Conservation (phyloP, 2,329 filamentous ascomycete species). For the Sodiomyces alkalinus region DNA sequence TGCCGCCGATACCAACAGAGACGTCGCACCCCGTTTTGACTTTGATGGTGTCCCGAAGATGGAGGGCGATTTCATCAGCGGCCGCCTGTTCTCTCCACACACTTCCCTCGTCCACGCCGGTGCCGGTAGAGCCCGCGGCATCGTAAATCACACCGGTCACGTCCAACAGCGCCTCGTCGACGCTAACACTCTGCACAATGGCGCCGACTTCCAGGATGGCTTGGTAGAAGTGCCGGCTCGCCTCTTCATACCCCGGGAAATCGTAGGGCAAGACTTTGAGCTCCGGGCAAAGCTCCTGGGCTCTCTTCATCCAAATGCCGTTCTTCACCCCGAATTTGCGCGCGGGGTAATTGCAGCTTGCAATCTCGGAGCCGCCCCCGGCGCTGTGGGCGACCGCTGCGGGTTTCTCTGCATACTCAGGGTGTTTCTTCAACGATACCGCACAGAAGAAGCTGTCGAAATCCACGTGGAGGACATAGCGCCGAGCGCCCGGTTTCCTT, state of each 20-base stretch:
- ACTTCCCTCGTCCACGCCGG: slow-evolving; percentile 48
- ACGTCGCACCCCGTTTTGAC: slow-evolving; percentile 69
- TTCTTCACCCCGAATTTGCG: slow-evolving; percentile 81
- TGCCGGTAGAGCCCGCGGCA: slow-evolving; percentile 50
- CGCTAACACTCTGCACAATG: slow-evolving; percentile 85
- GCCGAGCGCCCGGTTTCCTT: slow-evolving; percentile 44
- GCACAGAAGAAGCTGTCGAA: slow-evolving; percentile 98
- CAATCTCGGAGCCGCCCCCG: slow-evolving; percentile 82
- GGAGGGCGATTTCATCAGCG: slow-evolving; percentile 54
- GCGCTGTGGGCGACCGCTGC: slow-evolving; percentile 78
- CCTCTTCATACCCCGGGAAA: slow-evolving; percentile 86
- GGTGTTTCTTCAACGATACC: slow-evolving; percentile 65
- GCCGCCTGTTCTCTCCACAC: slow-evolving; percentile 65
- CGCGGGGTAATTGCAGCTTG: slow-evolving; percentile 92
- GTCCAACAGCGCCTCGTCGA: slow-evolving; percentile 88
- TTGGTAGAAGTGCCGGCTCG: slow-evolving; percentile 77
- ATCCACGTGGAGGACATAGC: slow-evolving; percentile 89
- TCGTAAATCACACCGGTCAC: slow-evolving; percentile 55
- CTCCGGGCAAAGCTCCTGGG: slow-evolving; percentile 67
- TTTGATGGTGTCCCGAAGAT: slow-evolving; percentile 55
- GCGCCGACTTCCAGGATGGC: slow-evolving; percentile 67
- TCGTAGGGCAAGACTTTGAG: slow-evolving; percentile 90
- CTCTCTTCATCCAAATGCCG: slow-evolving; percentile 98
- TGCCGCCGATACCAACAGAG: slow-evolving; percentile 82
- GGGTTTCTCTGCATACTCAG: slow-evolving; percentile 63